Base-by-base conservation (phyloP, 345 rosid species). In the Erucastrum elatum region DNA sequence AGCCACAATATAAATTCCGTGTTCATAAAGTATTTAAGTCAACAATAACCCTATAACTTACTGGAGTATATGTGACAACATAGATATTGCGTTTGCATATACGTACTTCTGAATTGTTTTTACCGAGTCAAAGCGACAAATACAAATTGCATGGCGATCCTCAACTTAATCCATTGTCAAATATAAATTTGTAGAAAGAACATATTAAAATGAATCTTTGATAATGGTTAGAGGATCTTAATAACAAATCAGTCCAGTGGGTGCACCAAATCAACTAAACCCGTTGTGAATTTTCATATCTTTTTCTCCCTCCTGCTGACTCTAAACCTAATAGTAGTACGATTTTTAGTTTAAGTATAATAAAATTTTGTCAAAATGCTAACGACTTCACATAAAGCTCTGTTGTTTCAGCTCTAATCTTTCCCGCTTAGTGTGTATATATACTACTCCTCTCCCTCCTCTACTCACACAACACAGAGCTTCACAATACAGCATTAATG, bases 251-350 rank as follows among this genome's bases (percentile, higher is more conserved):
- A 75, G 79, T 75, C 76, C 5, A 80, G 83, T 80, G 68, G 83
- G 80, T 80, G 80, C 15, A 80, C 83, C 83, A 66, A 75, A 70
- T 80, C 83, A 80, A 80, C 83, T 80, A 64, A 75, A 68, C 29
- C 55, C 49, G 27, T 37, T 74, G 71, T 39, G 65, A 59, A 35
- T 4, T 26, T 76, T 44, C 6, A 8, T 29, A 4, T 8, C 15
- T 55, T 68, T 75, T 64, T 70, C 41, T 70, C 25, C 68, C 33
- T 75, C 75, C 70, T 56, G 70, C 77, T 74, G 71, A 80, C 75
- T 80, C 62, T 41, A 56, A 75, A 80, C 75, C 78, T 68, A 80
- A 69, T 64, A 53, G 31, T 8, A 61, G 9, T 69, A 53, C 61
- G 39, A 39, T 8, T 80, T 80, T 64, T 16, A 63, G 49, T 13